Evolutionary conservation across 768 basidiomycete genomes (phyloP), one percentile per base, ranked within the genome.

Genomic region (Candolleomyces eurysporus): DNA sequence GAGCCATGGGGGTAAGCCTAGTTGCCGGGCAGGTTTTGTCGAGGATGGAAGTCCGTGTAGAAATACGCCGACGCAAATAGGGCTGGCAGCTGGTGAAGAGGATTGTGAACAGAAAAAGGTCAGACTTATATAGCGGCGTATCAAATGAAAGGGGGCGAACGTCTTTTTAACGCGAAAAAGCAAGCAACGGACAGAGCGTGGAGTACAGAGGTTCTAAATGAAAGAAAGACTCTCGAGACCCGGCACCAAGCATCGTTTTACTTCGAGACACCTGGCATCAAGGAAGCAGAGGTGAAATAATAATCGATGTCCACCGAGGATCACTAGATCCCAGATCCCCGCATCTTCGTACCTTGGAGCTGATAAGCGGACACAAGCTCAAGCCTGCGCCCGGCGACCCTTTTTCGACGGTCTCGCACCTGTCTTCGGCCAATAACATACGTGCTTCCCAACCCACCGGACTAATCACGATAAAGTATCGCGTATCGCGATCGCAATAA

Each of bases 301-400:
- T 46, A 6, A 45, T 46, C 45, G 45, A 46, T 46, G 56, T 43
- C 49, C n/a, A 59, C 58, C 58, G 58, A 59, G 58, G 58, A 59
- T 59, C 58, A 59, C 42, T 40, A 59, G 58, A 59, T 59, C 58
- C 58, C n/a, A 52, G 49, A 51, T 52, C 58, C 50, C 58, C 32
- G 45, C 22, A 51, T 40, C 39, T 22, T 52, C 40, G 31, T 51
- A 51, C 32, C 40, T 59, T 59, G 31, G 48, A 16, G 31, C 48
- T 30, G 32, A 30, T n/a, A 52, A 39, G 49, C 30, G 58, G 32
- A 49, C 32, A 43, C n/a, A 57, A n/a, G 31, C 16, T 58, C 32
- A 26, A 22, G 50, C 31, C 22, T 19, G 32, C 30, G 16, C 17
- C 57, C 19, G 19, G 30, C 46, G 14, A 42, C 30, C 43, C 57